phyloP scores from a whole-genome alignment of 2,329 filamentous ascomycete genomes.

The Blastomyces parvus region DNA sequence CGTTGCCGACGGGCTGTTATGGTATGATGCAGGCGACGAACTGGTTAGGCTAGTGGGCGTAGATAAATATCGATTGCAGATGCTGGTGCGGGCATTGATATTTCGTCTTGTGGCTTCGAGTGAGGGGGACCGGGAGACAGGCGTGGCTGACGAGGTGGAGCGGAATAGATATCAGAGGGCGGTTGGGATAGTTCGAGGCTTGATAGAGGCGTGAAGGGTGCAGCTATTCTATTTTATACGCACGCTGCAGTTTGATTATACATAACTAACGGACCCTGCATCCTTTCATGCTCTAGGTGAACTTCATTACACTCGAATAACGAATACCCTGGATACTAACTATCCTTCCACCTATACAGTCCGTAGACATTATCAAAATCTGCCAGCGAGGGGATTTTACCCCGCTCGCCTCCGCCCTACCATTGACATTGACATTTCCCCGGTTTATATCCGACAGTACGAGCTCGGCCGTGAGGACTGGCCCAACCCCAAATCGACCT shows the following conservation, averaged over 20 bases:
- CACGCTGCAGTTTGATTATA: too few relatives aligned
- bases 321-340: neutral
- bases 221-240: too few relatives aligned
- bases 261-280: too few relatives aligned
- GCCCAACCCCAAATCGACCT: too few relatives aligned
- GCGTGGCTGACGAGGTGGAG: constrained; percentile 3
- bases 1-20: constrained; percentile 11
- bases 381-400: neutral
- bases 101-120: constrained; percentile 10
- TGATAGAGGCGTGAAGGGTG: neutral
- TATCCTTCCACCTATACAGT: neutral
- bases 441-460: neutral
- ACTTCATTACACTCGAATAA: neutral
- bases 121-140: constrained; percentile 6
- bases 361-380: neutral
- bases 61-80: constrained; percentile 9
- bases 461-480: too few relatives aligned
- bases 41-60: constrained; percentile 9
- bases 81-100: constrained; percentile 13
- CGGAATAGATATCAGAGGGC: constrained; percentile 4
- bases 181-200: neutral
- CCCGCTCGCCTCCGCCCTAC: neutral
- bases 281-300: too few relatives aligned
- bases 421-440: neutral
- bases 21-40: constrained; percentile 10